These are phyloP conservation scores for Kuraishia cidri DNA, from an alignment of 805 yeast species.

Conservation along the genomic window DNA sequence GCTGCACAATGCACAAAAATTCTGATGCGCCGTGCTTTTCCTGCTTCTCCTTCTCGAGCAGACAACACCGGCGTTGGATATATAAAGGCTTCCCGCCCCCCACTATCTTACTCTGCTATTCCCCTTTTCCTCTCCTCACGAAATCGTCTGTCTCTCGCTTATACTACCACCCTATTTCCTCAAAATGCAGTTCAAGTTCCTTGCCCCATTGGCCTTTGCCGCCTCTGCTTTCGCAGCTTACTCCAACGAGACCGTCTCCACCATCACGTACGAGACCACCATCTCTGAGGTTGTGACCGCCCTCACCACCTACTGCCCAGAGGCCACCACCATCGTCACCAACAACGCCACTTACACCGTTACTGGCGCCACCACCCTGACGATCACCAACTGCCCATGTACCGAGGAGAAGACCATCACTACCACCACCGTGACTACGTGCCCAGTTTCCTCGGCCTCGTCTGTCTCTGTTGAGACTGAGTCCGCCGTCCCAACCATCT, in stretches of 20 bases:
- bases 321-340: conserved; percentile 54
- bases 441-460: conserved; percentile 8
- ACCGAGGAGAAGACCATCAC: conserved; percentile 31
- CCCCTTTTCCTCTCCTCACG: conserved; percentile 2
- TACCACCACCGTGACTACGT: conserved; percentile 12
- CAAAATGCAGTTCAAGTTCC: conserved; percentile 24
- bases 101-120: conserved; percentile 1
- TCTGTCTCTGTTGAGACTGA: conserved; percentile 9
- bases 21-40: too few species aligned
- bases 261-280: conserved; percentile 35
- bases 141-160: conserved; percentile 19
- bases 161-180: background rate
- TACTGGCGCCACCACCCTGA: conserved; percentile 71
- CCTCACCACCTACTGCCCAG: conserved; percentile 80
- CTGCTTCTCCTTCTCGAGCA: too few species aligned
- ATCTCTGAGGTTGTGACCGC: conserved; percentile 51
- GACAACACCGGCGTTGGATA: too few species aligned
- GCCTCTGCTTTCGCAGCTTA: conserved; percentile 34
- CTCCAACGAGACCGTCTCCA: conserved; percentile 35
- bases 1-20: too few species aligned
- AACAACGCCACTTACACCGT: conserved; percentile 67
- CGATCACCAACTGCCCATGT: conserved; percentile 85
- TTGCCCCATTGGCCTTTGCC: conserved; percentile 25
- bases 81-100: background rate
- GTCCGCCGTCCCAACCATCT: conserved; percentile 10